Conservation (phyloP, 2,329 filamentous ascomycete genomes). For the Trichoderma brevicompactum region DNA sequence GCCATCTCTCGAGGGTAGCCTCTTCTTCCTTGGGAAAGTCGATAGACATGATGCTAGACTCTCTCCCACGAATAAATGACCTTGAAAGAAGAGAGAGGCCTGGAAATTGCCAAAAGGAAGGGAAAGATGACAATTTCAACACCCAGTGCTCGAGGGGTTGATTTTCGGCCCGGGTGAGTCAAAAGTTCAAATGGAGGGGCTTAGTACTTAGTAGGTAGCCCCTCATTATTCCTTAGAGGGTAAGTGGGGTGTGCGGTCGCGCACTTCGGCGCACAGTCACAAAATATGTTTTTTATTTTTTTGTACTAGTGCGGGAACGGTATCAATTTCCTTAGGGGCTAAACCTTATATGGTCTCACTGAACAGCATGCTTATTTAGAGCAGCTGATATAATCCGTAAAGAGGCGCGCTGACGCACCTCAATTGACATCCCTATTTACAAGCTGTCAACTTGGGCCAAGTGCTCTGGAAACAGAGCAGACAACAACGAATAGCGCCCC, state of each 20-base stretch:
- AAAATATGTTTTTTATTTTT: not conserved
- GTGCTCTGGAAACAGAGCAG: constrained; percentile 10
- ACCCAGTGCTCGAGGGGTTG: not conserved
- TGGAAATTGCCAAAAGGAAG: not conserved
- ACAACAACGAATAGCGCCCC: not conserved
- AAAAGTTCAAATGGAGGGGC: constrained; percentile 21
- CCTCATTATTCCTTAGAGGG: constrained; percentile 25
- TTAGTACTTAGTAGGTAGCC: not conserved
- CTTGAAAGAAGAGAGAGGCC: not conserved
- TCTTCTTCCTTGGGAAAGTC: constrained; percentile 93
- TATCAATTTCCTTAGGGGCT: not conserved
- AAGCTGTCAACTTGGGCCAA: constrained; percentile 18
- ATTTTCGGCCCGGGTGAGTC: constrained; percentile 25
- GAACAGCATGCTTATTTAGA: not conserved
- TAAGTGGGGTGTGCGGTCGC: constrained; percentile 15
- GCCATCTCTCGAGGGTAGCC: constrained; percentile 81
- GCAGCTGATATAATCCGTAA: constrained; percentile 18
- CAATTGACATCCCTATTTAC: constrained; percentile 24
- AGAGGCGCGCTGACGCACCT: constrained; percentile 23
- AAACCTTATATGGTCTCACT: not conserved
- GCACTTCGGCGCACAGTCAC: not conserved
- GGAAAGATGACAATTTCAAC: not conserved
- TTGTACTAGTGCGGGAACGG: not conserved
- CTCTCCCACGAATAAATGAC: not conserved
- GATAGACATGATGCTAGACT: constrained; percentile 69